These are phyloP conservation scores for Solanum phureja DNA, from an alignment of 257 asterid genomes.

Conservation along the genomic window DNA sequence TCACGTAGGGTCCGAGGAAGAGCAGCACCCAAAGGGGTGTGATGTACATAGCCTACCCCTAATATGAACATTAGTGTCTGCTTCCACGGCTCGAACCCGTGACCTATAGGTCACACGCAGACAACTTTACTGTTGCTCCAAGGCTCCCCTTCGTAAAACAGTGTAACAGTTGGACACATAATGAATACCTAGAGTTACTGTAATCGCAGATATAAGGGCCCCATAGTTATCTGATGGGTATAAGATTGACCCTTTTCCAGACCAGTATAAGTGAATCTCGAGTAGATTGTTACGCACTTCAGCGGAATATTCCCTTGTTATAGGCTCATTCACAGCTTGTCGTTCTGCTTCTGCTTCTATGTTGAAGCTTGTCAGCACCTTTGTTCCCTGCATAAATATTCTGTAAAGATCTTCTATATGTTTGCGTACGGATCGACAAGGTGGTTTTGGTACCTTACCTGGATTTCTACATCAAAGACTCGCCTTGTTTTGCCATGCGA, in stretches of 20 bases:
- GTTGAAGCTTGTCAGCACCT: background rate
- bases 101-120: background rate
- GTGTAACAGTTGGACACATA: background rate
- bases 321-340: background rate
- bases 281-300: background rate
- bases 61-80: background rate
- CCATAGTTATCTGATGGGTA: background rate
- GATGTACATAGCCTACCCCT: background rate
- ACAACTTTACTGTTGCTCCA: background rate
- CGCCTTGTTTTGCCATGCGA: background rate
- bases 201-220: slow-evolving; percentile 12
- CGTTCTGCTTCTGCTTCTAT: background rate
- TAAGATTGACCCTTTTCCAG: slow-evolving; percentile 7
- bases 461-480: slow-evolving; percentile 13
- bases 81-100: background rate
- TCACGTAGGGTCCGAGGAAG: background rate
- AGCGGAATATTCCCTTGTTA: background rate
- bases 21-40: background rate
- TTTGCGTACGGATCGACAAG: background rate
- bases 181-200: slow-evolving; percentile 15
- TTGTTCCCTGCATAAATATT: background rate
- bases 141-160: background rate
- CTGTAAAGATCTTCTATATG: background rate
- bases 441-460: slow-evolving; percentile 1
- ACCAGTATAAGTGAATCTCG: slow-evolving; percentile 20